Evolutionary conservation across 1,284 basidiomycete species (phyloP), one percentile per base, ranked within the genome.

Genomic region (Ceratobasidium sp.): DNA sequence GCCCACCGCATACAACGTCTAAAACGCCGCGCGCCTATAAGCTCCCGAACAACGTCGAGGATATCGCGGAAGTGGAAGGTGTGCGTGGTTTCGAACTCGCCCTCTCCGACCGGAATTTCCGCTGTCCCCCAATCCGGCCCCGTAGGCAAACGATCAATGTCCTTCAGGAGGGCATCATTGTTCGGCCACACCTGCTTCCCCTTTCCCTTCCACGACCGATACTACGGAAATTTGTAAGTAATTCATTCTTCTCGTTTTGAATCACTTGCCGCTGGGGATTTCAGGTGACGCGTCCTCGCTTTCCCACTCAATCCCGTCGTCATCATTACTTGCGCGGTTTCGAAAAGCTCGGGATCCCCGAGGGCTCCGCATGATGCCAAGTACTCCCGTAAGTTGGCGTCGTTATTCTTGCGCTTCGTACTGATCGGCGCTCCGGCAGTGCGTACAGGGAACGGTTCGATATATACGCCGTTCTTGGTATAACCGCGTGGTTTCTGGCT

Each of bases 301-400:
- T 40, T 12, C 20, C 51, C 51, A 42, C 63, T 55, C 12, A 76
- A 28, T 13, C 75, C 75, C 2, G 75, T 77, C 5, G 75, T 77
- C 75, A 77, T 77, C 42, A 77, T 13, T 10, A 77, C 7, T 40
- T 77, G 42, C 28, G 75, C 75, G 3, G 53, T 60, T n/a, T 44
- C 63, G n/a, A 77, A 77, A 20, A 49, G 12, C 12, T 77, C 75
- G 15, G 15, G 53, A 46, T 77, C 51, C 3, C 63, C 64, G 4
- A 77, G 64, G 6, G 3, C 3, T 10, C 75, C 55, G 55, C 64
- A 68, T 1, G 53, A 18, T 12, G 28, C 33, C 4, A 77, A 5
- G 23, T 77, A 77, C 5, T 23, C 40, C 33, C 40, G 5, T 44
- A 76, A 44, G 42, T 61, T 44, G 33, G 1, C 33, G 20, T 20